Base-by-base conservation (phyloP, 345 rosid species). In the Salix arbutifolia region DNA sequence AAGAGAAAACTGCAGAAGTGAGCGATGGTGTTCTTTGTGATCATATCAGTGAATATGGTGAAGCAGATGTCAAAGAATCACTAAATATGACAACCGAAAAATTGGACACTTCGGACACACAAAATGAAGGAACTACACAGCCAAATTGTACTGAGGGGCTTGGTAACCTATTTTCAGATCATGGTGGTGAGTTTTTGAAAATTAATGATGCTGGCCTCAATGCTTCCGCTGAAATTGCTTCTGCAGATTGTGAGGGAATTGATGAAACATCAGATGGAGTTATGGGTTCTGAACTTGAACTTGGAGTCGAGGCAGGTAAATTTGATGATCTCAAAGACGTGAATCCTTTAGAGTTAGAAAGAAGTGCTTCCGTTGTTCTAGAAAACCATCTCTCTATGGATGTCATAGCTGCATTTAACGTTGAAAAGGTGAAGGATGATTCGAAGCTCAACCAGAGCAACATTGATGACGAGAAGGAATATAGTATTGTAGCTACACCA, bases 381-480 rank as follows among this genome's bases (percentile, higher is more conserved):
- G 75, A 77, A 50, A 31, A 53, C 66, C 28, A 7, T 38, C 48
- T 4, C 4, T 25, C 69, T 21, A 37, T 37, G 13, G 76, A 56
- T 23, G 44, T 21, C 53, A 65, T n/a, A 42, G 77, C 52, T 69
- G 61, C 48, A 8, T 62, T 30, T 61, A 53, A 48, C 2, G 33
- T n/a, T 58, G 77, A 33, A 64, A 58, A n/a, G 23, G 1, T 17
- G 61, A 72, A 44, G 31, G 53, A 23, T 37, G 23, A 26, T 69
- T 61, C 64, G 42, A 71, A 42, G 65, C 73, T 60, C n/a, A 67
- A 64, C 40, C 37, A 66, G 35, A 38, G 8, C 1, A n/a, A 21
- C 16, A 31, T 26, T 62, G 75, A 72, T 38, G 74, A 25, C 40
- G 77, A 52, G 69, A 67, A 12, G 69, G 52, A 60, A 44, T 58